Evolutionary conservation across 2,329 filamentous ascomycete genomes (phyloP).

Genomic region (Thermoascus crustaceus): DNA sequence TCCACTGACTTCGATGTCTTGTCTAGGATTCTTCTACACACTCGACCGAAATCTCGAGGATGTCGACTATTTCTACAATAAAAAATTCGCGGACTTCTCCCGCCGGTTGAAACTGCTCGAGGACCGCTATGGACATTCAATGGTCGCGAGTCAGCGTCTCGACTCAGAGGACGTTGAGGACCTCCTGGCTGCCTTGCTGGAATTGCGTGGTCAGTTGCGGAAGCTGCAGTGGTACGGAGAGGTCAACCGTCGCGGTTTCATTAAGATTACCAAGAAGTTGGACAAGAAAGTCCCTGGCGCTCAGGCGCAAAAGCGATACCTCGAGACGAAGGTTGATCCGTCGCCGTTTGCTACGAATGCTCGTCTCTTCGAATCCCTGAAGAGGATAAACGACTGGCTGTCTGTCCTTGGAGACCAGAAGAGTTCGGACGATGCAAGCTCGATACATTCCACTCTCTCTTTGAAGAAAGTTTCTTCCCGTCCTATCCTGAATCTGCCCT

Average conservation of each 20-base stretch:
- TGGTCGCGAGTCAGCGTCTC: conserved; percentile 61
- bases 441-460: conserved; percentile 60
- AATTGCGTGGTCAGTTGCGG: conserved; percentile 75
- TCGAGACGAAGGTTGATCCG: conserved; percentile 83
- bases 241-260: conserved; percentile 87
- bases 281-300: conserved; percentile 83
- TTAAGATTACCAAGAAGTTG: conserved; percentile 98
- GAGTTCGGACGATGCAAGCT: conserved; percentile 64
- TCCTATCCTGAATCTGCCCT: conserved; percentile 65
- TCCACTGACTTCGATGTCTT: conserved; percentile 10
- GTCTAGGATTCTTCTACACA: conserved; percentile 89
- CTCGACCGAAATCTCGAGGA: conserved; percentile 96
- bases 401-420: conserved; percentile 72
- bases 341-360: conserved; percentile 76
- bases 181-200: conserved; percentile 78
- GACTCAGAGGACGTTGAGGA: conserved; percentile 89
- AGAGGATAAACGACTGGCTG: conserved; percentile 82
- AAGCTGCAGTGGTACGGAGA: conserved; percentile 98
- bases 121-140: conserved; percentile 72
- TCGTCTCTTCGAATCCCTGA: conserved; percentile 50
- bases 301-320: conserved; percentile 73
- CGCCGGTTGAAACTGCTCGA: conserved; percentile 79
- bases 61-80: conserved; percentile 95
- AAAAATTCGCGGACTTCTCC: conserved; percentile 77
- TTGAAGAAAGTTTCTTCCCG: conserved; percentile 69